phyloP scores from a whole-genome alignment of 2,329 filamentous ascomycete genomes.

The Curvularia eragrostidis region DNA sequence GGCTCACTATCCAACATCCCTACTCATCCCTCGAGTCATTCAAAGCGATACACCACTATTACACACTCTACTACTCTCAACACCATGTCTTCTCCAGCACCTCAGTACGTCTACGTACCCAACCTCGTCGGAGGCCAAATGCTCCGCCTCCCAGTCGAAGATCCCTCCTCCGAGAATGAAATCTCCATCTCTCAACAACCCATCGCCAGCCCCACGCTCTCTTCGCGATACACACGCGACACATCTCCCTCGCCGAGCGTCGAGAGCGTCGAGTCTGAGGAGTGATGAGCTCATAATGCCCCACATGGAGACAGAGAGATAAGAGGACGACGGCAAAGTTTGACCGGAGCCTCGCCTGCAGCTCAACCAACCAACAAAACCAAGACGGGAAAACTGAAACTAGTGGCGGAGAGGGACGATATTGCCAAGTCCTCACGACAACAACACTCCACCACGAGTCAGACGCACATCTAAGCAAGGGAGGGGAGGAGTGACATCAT shows the following conservation, averaged over 20 bases:
- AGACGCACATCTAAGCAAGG: background rate
- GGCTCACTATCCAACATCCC: background rate
- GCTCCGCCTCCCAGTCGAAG: conserved; percentile 44
- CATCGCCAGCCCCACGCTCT: conserved; percentile 18
- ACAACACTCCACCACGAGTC: background rate
- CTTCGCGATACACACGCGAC: conserved; percentile 29
- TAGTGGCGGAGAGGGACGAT: background rate
- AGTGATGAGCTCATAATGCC: conserved; percentile 21
- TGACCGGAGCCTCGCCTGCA: background rate
- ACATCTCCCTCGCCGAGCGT: conserved; percentile 38
- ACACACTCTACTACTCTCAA: conserved; percentile 17
- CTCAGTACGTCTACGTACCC: conserved; percentile 49
- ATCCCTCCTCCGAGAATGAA: conserved; percentile 30
- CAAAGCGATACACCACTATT: conserved; percentile 1
- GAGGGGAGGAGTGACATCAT: background rate
- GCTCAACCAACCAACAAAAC: background rate
- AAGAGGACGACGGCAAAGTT: conserved; percentile 1
- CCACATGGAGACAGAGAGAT: background rate
- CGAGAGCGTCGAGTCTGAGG: conserved; percentile 36
- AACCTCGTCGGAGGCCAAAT: conserved; percentile 49
- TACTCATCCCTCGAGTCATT: background rate
- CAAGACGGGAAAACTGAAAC: background rate
- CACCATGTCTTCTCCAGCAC: conserved; percentile 39
- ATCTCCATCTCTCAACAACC: conserved; percentile 25
- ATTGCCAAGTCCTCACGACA: background rate